Conservation (phyloP, 2,329 filamentous ascomycete species). For the Calycina herbarum region DNA sequence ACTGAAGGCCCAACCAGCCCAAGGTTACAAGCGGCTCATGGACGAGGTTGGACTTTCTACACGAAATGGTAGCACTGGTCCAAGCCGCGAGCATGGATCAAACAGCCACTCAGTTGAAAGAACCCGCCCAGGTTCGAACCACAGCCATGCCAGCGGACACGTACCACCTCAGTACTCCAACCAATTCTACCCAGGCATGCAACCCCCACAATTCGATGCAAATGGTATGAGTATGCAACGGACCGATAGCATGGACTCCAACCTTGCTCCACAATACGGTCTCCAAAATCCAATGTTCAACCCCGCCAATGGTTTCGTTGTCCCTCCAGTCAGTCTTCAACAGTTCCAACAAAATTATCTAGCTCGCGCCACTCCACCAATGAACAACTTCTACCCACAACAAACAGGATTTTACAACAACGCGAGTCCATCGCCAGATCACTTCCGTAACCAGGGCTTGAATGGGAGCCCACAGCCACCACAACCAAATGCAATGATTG, state of each 20-base stretch:
- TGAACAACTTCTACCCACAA: slow-evolving; percentile 59
- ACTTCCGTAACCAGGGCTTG: slow-evolving; percentile 54
- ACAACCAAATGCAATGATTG: slow-evolving; percentile 43
- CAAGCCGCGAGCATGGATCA: slow-evolving; percentile 31
- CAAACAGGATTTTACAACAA: slow-evolving; percentile 52
- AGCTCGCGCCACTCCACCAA: slow-evolving; percentile 50
- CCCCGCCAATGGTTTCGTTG: slow-evolving; percentile 47
- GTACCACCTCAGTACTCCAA: slow-evolving; percentile 45
- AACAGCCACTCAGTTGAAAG: slow-evolving; percentile 48
- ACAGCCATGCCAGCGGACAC: slow-evolving; percentile 49
- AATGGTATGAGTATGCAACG: slow-evolving; percentile 50
- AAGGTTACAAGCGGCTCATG: slow-evolving; percentile 98
- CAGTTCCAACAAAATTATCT: slow-evolving; percentile 62
- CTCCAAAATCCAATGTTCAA: slow-evolving; percentile 55
- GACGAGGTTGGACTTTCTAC: slow-evolving; percentile 93
- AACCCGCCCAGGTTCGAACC: slow-evolving; percentile 56
- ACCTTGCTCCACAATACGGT: slow-evolving; percentile 49
- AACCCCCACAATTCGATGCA: slow-evolving; percentile 49
- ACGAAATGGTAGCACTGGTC: slow-evolving; percentile 46
- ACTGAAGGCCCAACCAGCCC: slow-evolving; percentile 89
- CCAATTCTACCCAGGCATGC: slow-evolving; percentile 56
- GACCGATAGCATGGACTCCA: slow-evolving; percentile 53
- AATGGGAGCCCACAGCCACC: slow-evolving; percentile 49
- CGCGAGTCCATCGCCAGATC: slow-evolving; percentile 51
- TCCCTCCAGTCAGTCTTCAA: slow-evolving; percentile 52